Percentiles rank a stretch among this genome's conserved stretches.
Conservation (phyloP, 257 asterid genomes). For the Oldenlandia corymbosa region DNA sequence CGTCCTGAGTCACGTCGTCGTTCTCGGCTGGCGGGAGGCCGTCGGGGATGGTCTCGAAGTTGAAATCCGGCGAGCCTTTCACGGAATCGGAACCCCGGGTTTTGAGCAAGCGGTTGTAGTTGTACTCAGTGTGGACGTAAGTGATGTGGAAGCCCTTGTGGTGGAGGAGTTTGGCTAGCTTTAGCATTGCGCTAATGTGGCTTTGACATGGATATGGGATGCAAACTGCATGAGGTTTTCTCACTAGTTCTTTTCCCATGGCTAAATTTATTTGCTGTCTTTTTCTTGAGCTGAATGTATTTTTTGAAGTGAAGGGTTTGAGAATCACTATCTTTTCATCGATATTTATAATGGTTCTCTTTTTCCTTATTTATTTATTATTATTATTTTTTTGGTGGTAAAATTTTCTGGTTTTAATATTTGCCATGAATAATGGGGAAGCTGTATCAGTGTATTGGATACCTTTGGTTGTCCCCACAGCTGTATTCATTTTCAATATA, state of each 20-base stretch:
- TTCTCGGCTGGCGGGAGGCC: slow-evolving; percentile 9
- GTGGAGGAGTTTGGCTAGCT: slow-evolving; percentile 17
- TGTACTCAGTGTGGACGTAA: slow-evolving; percentile 23
- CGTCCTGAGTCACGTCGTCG: slow-evolving; percentile 1
- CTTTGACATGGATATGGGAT: slow-evolving; percentile 24
- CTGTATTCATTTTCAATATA: too few relatives aligned
- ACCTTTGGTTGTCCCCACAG: too few relatives aligned
- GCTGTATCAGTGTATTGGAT: too few relatives aligned
- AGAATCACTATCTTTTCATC: too few relatives aligned
- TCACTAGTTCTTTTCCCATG: slow-evolving; percentile 5
- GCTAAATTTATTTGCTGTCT: background rate
- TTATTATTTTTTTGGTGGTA: too few relatives aligned
- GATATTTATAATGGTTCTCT: background rate
- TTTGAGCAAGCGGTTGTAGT: slow-evolving; percentile 15
- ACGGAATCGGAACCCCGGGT: slow-evolving; percentile 2
- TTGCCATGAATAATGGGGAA: too few relatives aligned
- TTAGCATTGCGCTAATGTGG: slow-evolving; percentile 18
- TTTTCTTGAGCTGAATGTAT: background rate
- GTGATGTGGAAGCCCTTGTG: slow-evolving; percentile 23
- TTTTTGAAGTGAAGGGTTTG: background rate
- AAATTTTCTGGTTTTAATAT: too few relatives aligned
- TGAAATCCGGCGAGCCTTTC: background rate
- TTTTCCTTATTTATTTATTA: too few relatives aligned
- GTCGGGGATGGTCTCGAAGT: slow-evolving; percentile 16
- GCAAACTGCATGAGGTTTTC: slow-evolving; percentile 22